These are phyloP conservation scores for Melastoma candidum DNA, from an alignment of 441 rosid genomes.

Conservation along the genomic window DNA sequence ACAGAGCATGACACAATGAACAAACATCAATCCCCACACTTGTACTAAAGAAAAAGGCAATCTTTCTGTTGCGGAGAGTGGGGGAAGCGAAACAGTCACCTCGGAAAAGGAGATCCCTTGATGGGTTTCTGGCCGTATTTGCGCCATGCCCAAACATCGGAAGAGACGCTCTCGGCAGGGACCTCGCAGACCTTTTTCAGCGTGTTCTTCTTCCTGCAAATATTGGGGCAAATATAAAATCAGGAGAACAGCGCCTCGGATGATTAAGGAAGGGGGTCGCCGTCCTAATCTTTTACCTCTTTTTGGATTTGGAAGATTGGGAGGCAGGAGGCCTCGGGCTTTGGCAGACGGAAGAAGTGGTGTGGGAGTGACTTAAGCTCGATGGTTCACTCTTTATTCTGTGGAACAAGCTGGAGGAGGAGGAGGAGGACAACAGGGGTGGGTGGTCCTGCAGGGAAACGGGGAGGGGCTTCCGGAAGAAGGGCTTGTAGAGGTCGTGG, in stretches of 20 bases:
- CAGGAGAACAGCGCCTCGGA: too few relatives aligned
- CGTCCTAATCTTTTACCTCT: not conserved
- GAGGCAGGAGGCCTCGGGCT: not conserved
- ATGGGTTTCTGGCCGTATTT: slow-evolving; percentile 3
- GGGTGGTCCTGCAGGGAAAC: not conserved
- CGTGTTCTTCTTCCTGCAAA: slow-evolving; percentile 7
- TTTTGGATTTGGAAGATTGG: slow-evolving; percentile 6
- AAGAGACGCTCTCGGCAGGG: slow-evolving; percentile 6
- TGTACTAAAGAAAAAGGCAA: too few relatives aligned
- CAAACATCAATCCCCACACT: too few relatives aligned
- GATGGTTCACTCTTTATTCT: not conserved
- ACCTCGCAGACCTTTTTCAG: slow-evolving; percentile 6
- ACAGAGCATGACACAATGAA: too few relatives aligned
- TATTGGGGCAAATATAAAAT: too few relatives aligned
- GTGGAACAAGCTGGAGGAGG: too few relatives aligned
- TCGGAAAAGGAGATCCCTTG: too few relatives aligned
- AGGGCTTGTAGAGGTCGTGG: slow-evolving; percentile 10
- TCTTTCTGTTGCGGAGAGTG: too few relatives aligned
- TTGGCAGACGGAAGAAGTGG: not conserved
- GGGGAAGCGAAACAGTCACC: too few relatives aligned
- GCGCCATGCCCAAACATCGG: slow-evolving; percentile 12
- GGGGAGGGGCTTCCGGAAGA: not conserved
- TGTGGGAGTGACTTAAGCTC: not conserved
- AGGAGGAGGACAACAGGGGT: not conserved
- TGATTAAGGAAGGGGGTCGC: too few relatives aligned